Evolutionary conservation across 169 alveolate genomes (phyloP).

Genomic region (Plasmodium ovale): DNA sequence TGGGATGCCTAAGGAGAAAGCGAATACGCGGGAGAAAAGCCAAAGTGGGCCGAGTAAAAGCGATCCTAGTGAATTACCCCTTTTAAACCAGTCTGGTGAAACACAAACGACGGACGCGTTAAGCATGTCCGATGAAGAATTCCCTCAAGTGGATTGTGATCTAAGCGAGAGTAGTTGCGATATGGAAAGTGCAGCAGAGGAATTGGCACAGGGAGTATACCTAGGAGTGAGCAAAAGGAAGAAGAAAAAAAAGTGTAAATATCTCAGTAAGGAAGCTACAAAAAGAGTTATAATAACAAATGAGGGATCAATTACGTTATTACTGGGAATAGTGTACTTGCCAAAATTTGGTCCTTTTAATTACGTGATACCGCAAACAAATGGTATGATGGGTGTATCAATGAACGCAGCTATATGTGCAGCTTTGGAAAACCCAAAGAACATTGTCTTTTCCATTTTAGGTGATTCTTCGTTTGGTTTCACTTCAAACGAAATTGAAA

Average conservation of each 20-base stretch:
- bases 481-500: constrained; percentile 69
- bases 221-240: neutral
- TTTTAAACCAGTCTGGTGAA: too few species aligned
- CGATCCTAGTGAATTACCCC: too few species aligned
- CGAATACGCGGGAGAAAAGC: neutral
- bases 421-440: constrained; percentile 27
- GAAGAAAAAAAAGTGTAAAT: neutral
- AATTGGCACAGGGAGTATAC: neutral
- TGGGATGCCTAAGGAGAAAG: neutral
- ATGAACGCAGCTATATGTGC: constrained; percentile 68
- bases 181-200: neutral
- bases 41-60: neutral
- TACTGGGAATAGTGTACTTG: constrained; percentile 52
- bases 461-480: constrained; percentile 76
- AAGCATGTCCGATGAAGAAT: neutral
- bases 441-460: constrained; percentile 39
- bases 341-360: constrained; percentile 64
- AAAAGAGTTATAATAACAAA: constrained; percentile 46
- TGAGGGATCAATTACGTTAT: constrained; percentile 66
- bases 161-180: constrained; percentile 22
- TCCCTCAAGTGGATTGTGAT: constrained; percentile 37
- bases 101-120: too few species aligned
- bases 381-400: constrained; percentile 75
- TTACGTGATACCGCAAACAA: constrained; percentile 58
- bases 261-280: constrained; percentile 20